phyloP scores from a whole-genome alignment of 495 filamentous ascomycete genomes.

The Astrothelium subdiscretum region DNA sequence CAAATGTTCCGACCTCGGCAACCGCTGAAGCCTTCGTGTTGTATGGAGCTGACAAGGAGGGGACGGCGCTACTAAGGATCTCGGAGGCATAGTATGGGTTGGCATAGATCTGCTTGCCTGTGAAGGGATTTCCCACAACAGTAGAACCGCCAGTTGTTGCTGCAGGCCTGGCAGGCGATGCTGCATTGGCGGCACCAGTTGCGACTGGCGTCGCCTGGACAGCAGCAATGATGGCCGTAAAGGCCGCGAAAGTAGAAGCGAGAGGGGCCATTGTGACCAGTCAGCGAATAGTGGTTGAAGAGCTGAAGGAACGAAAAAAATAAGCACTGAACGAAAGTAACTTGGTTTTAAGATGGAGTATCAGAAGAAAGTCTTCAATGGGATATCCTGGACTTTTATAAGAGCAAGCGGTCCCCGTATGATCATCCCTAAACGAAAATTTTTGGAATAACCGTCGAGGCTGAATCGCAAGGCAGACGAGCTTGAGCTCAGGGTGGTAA shows the following conservation, averaged over 20 bases:
- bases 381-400: background rate
- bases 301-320: background rate
- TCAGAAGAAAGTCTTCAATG: background rate
- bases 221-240: background rate
- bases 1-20: conserved; percentile 55
- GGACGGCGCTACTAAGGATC: conserved; percentile 38
- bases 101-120: conserved; percentile 41
- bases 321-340: background rate
- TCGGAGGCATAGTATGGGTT: conserved; percentile 46
- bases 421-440: background rate
- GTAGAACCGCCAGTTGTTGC: background rate
- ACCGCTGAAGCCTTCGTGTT: conserved; percentile 37
- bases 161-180: background rate
- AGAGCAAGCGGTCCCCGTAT: background rate
- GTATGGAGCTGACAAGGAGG: conserved; percentile 26
- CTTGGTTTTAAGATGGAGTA: background rate
- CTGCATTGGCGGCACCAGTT: background rate
- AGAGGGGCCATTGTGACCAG: background rate
- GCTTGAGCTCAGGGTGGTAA: background rate
- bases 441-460: background rate
- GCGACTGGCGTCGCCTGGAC: background rate
- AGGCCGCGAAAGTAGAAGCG: background rate
- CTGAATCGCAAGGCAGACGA: background rate
- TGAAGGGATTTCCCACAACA: conserved; percentile 41
- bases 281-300: background rate